phyloP scores from a whole-genome alignment of 169 alveolate species.

The Plasmodium cynomolgi region DNA sequence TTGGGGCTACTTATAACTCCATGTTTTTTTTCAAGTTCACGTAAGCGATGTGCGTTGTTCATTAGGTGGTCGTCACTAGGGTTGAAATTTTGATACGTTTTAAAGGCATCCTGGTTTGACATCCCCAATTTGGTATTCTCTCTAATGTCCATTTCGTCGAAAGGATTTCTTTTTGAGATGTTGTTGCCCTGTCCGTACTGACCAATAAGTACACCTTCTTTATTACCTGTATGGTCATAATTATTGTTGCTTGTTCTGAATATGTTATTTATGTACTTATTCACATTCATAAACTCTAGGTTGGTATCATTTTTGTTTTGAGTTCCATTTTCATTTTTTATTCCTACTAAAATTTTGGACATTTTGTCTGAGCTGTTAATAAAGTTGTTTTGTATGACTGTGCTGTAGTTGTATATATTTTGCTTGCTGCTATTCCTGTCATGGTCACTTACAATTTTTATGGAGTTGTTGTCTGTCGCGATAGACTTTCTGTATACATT shows the following conservation, averaged over 20 bases:
- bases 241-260: constrained; percentile 23
- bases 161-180: background rate
- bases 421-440: constrained; percentile 10
- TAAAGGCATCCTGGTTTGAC: background rate
- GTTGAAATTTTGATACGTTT: background rate
- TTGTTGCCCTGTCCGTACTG: background rate
- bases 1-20: background rate
- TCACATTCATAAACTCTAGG: constrained; percentile 9
- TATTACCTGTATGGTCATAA: background rate
- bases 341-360: constrained; percentile 10
- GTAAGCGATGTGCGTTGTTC: background rate
- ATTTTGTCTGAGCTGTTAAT: constrained; percentile 27
- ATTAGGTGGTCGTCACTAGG: background rate
- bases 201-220: background rate
- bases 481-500: background rate
- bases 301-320: constrained; percentile 31
- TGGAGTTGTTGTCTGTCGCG: background rate
- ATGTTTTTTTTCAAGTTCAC: constrained; percentile 15
- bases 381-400: constrained; percentile 20
- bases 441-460: background rate
- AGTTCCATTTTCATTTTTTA: constrained; percentile 16
- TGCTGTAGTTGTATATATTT: constrained; percentile 16
- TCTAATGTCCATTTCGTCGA: background rate
- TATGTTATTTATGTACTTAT: constrained; percentile 43
- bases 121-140: background rate